Conservation (phyloP, 257 asterid genomes). For the Hygrophila difformis region DNA sequence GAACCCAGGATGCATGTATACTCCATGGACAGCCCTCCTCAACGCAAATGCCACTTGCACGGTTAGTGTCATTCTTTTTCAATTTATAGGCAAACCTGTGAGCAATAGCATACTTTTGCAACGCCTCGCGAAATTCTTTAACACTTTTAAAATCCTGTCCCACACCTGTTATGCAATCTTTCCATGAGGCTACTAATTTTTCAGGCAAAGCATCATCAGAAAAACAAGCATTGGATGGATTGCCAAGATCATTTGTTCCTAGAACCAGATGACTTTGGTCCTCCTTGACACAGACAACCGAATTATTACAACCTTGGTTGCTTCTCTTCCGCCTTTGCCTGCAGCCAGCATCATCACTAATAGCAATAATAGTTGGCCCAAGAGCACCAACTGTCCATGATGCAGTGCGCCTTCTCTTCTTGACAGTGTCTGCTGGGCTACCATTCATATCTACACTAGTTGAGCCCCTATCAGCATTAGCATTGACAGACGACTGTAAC, state of each 20-base stretch:
- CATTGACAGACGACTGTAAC: slow-evolving; percentile 29
- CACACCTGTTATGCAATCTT: slow-evolving; percentile 61
- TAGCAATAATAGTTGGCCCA: slow-evolving; percentile 43
- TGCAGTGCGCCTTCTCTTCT: slow-evolving; percentile 81
- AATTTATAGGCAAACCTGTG: slow-evolving; percentile 67
- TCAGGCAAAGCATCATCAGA: slow-evolving; percentile 66
- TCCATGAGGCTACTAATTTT: slow-evolving; percentile 66
- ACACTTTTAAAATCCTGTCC: slow-evolving; percentile 78
- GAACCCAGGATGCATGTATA: slow-evolving; percentile 81
- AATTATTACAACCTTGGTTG: slow-evolving; percentile 18
- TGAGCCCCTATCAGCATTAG: slow-evolving; percentile 30
- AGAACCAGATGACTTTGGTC: slow-evolving; percentile 26
- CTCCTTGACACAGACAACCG: slow-evolving; percentile 19
- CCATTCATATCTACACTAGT: slow-evolving; percentile 29
- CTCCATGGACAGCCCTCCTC: slow-evolving; percentile 83
- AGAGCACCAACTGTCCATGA: slow-evolving; percentile 49
- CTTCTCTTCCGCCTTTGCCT: slow-evolving; percentile 30
- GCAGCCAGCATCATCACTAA: slow-evolving; percentile 33
- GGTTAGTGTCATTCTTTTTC: slow-evolving; percentile 63
- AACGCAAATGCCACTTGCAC: slow-evolving; percentile 74
- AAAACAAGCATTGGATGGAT: slow-evolving; percentile 24
- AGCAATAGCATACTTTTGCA: slow-evolving; percentile 80
- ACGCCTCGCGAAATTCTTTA: slow-evolving; percentile 72
- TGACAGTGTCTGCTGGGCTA: slow-evolving; percentile 90
- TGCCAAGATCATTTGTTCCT: slow-evolving; percentile 33